Evolutionary conservation across 441 rosid species (phyloP), one percentile per base, ranked within the genome.

Genomic region (Croton setiger): DNA sequence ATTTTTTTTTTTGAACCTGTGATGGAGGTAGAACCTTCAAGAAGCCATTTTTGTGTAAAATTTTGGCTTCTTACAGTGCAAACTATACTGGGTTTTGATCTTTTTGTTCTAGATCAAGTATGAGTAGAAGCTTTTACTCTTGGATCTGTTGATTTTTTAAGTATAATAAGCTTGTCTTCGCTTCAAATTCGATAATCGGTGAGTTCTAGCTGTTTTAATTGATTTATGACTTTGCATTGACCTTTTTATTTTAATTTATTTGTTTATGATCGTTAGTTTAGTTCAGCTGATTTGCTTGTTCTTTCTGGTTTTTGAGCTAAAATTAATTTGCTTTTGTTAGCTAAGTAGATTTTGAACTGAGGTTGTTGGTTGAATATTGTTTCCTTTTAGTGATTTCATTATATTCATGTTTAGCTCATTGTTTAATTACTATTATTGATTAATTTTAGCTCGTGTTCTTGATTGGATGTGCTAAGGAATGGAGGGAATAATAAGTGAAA

Each of bases 111-210:
- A 37, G 68, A 62, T 58, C 60, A 66, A 15, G 35, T 43, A 41
- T 65, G 69, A 65, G 37, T 21, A 60, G 14, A 60, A 12, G 31
- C 44, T 52, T 52, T 4, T 31, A 49, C 2, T 5, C 20, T 7
- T 63, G 67, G 70, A 64, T 69, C 75, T 45, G 48, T 69, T 58
- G 68, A 44, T 17, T 71, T 67, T 53, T 48, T 14, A 12, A 31
- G 63, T 31, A 41, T 8, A 47, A 36, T 64, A 43, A 49, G 47
- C 44, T 64, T 45, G 0, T 61, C 35, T 63, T 68, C 15, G 67
- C 67, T 58, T 63, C 75, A 3, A 35, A 3, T 49, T 66, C 8
- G 27, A 23, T 37, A 52, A 41, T 66, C 3, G 70, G 79, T 75
- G 58, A 75, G 79, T 62, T 59, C 0, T 21, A 53, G 9, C 7